Evolutionary conservation across 1,139 yeast genomes (phyloP), one percentile per base, ranked within the genome.

Genomic region (Suhomyces maxii): DNA sequence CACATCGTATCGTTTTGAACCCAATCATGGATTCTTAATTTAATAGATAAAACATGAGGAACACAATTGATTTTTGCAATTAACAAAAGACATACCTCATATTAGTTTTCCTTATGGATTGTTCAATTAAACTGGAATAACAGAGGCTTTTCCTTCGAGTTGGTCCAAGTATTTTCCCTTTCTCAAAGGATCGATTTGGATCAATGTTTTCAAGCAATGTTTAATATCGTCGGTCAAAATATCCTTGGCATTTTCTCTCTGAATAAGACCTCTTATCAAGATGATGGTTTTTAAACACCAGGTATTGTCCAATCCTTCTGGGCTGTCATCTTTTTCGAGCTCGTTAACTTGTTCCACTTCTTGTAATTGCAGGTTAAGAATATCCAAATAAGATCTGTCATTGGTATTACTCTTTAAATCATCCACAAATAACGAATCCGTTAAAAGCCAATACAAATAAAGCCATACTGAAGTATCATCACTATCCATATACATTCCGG

Each of bases 381-480:
- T 50, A 0, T 69, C 65, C 5, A 61, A 28, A 40, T 64, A 63
- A 6, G 45, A 28, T 1, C 41, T 45, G 0, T 51, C 46, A 14
- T 53, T 40, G 2, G 51, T 48, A 31, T 42, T 35, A 48, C 41
- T 55, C 10, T 54, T 52, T 36, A 64, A 58, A 8, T 70, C 57
- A 10, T 52, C 37, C 1, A 75, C 69, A 45, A 83, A 76, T 18
- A 81, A 68, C 2, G 76, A 73, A 34, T 79, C 79, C 6, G 84
- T 78, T 10, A 90, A 65, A 18, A 93, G 69, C 98, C 98, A 93
- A 44, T 84, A 79, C 48, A 89, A 76, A 63, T 91, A 93, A 5
- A 86, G 76, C 98, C 99, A 93, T 0, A 89, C 85, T 0, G 97
- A 87, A 41, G 95, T 93, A 61, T 93, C 98, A 40, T 89, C 95